phyloP scores from a whole-genome alignment of 176 grass and related monocot species.

The Ensete ventricosum region DNA sequence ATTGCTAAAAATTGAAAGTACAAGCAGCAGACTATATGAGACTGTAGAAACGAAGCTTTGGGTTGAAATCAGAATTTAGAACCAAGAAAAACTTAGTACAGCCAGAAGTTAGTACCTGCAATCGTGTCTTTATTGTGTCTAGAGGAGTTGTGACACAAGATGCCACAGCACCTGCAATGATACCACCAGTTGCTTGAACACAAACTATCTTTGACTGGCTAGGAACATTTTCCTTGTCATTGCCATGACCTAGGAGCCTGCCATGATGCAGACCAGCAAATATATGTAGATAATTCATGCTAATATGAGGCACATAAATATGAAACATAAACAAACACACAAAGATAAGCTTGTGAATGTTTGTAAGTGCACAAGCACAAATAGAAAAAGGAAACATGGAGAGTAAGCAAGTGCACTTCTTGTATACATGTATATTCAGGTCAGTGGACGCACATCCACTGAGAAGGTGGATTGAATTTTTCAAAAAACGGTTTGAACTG shows the following conservation, averaged over 20 bases:
- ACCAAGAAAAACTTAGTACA: neutral
- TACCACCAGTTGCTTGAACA: slow-evolving; percentile 87
- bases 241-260: slow-evolving; percentile 54
- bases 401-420: neutral
- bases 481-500: too few species aligned
- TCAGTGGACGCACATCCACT: too few species aligned
- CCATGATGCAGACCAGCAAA: slow-evolving; percentile 17
- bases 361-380: neutral
- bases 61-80: slow-evolving; percentile 11
- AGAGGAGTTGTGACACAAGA: slow-evolving; percentile 92
- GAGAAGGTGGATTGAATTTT: too few species aligned
- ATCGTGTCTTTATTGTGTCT: slow-evolving; percentile 93
- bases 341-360: neutral
- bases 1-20: too few species aligned
- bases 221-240: slow-evolving; percentile 43
- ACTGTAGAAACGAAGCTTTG: neutral
- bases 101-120: slow-evolving; percentile 43
- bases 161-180: slow-evolving; percentile 75
- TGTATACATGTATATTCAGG: neutral
- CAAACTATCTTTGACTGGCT: slow-evolving; percentile 58
- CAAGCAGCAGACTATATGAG: too few species aligned
- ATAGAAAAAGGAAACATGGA: neutral
- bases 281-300: neutral
- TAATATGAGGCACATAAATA: neutral
- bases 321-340: neutral